A percentile compares a stretch with the other conserved stretches of the same genome.
phyloP scores from a whole-genome alignment of 108 stramenopile species.

The Nitzschia palea region DNA sequence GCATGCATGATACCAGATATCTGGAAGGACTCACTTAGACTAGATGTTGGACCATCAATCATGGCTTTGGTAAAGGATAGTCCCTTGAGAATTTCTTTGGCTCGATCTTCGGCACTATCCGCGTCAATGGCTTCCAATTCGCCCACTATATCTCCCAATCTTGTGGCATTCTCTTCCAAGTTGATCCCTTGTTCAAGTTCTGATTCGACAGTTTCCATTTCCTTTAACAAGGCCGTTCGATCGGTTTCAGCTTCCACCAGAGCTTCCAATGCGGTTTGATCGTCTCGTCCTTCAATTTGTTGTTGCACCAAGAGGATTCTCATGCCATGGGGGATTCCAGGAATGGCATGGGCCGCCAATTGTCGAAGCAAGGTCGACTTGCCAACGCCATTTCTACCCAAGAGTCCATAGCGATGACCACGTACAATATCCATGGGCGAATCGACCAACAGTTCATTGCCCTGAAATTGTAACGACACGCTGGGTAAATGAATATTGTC shows the following conservation, averaged over 20 bases:
- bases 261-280: conserved; percentile 67
- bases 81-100: conserved; percentile 57
- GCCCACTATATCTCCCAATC: conserved; percentile 61
- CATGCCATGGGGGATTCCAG: conserved; percentile 78
- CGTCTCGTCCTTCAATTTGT: conserved; percentile 77
- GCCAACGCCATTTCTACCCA: conserved; percentile 85
- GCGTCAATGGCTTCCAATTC: conserved; percentile 71
- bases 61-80: conserved; percentile 60
- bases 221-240: conserved; percentile 50
- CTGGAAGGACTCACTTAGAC: conserved; percentile 33
- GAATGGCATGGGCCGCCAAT: conserved; percentile 70
- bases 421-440: conserved; percentile 52
- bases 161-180: conserved; percentile 47
- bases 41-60: conserved; percentile 65
- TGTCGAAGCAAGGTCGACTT: conserved; percentile 82
- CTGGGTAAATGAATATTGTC: conserved; percentile 44
- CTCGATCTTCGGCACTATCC: conserved; percentile 61
- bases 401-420: conserved; percentile 68
- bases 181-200: conserved; percentile 52
- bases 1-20: no score
- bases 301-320: conserved; percentile 74
- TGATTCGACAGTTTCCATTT: conserved; percentile 56
- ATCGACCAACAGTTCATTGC: conserved; percentile 52
- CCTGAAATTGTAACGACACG: conserved; percentile 45
- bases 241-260: conserved; percentile 69